A percentile compares a stretch with the other conserved stretches of the same genome.
Conservation (phyloP, 2,329 filamentous ascomycete species). For the Hypoxylon sp. region DNA sequence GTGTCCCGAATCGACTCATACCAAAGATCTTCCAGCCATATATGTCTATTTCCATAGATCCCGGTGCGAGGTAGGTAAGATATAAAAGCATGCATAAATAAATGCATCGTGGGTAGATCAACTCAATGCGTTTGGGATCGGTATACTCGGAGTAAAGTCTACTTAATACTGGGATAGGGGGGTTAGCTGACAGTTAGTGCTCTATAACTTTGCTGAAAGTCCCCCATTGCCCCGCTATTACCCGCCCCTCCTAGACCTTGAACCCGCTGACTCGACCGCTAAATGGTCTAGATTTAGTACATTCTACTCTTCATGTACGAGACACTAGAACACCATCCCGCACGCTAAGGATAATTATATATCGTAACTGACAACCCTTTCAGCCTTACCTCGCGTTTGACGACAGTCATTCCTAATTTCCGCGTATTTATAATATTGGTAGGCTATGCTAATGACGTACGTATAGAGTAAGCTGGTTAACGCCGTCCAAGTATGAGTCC, state of each 20-base stretch:
- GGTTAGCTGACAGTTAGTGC: not conserved
- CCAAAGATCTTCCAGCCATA: too few species aligned
- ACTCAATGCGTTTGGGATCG: conserved; percentile 15
- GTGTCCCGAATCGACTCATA: too few species aligned
- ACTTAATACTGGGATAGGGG: not conserved
- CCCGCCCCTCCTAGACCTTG: conserved; percentile 14
- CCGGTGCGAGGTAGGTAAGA: too few species aligned
- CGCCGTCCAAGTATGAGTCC: conserved; percentile 17
- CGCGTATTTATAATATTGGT: conserved; percentile 26
- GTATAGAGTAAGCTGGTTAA: conserved; percentile 15
- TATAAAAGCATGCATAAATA: too few species aligned
- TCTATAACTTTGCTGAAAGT: not conserved
- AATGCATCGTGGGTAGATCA: conserved; percentile 22
- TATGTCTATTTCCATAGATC: too few species aligned
- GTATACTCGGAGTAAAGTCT: conserved; percentile 8
- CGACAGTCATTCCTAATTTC: not conserved
- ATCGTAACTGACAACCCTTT: conserved; percentile 4
- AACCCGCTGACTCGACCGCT: not conserved
- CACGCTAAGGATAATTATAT: conserved; percentile 12
- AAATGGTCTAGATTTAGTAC: not conserved
- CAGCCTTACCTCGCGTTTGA: conserved; percentile 16
- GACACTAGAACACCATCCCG: too few species aligned
- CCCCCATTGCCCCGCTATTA: conserved; percentile 27
- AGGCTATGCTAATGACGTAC: conserved; percentile 22
- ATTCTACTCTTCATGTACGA: conserved; percentile 5